Base-by-base conservation (phyloP, 2,329 filamentous ascomycete species). In the Sclerotinia trifoliorum region DNA sequence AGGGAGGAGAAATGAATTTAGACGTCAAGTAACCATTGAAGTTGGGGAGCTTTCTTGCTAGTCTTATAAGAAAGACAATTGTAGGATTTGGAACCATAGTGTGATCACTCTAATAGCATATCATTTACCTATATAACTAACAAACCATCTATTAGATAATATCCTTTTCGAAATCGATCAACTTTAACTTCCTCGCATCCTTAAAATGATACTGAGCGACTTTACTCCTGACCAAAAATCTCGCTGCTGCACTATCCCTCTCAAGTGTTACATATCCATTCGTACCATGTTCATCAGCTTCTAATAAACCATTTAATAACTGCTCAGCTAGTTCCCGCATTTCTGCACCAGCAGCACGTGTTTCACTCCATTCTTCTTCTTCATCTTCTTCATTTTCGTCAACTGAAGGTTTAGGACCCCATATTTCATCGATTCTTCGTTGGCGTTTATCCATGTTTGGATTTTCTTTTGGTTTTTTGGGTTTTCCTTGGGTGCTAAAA, bases 161-260 rank as follows among this genome's bases (percentile, higher is more conserved):
- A 48, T 89, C 87, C 68, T 84, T 83, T 21, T 87, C 87, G 80
- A 89, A 90, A 76, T 90, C 87, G 58, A 90, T 78, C 58, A 90
- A 77, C 62, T 84, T 82, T 64, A 90, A 77, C 75, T 80, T 83
- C 54, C 81, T 84, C 19, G 88, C 86, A 78, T 90, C 87, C 70
- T 81, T 85, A 3, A 86, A 87, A 73, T 90, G 87, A 72, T 90
- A 89, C 73, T 87, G 84, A 3, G 88, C 88, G 52, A 88, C 87
- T 74, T 88, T 88, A 49, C 86, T 87, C 67, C 88, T 80, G 46
- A 90, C 85, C 29, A 90, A 79, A 73, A 90, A 90, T 71, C 88
- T 83, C 2, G 84, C 85, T 17, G 86, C 85, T 2, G 88, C 86
- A 57, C 87, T 86, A 74, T 90, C 88, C 68, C 83, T 82, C 21